Conservation (phyloP, 371 early-diverging fungal species). For the Batkoa obscura region DNA sequence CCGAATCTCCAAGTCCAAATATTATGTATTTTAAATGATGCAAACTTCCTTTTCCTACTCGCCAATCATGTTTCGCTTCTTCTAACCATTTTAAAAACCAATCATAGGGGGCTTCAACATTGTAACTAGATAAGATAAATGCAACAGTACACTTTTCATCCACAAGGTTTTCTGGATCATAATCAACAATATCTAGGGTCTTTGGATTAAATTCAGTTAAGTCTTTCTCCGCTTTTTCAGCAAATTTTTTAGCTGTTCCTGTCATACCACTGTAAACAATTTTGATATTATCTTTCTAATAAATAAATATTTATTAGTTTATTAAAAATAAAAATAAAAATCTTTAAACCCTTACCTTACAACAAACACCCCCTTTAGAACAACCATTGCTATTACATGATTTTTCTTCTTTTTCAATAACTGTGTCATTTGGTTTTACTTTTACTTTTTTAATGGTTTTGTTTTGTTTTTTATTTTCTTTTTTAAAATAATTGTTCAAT, state of each 20-base stretch:
- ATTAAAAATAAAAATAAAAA: too few relatives aligned
- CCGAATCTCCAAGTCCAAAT: slow-evolving; percentile 57
- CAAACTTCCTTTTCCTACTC: slow-evolving; percentile 36
- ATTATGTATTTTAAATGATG: slow-evolving; percentile 39
- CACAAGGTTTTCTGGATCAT: slow-evolving; percentile 47
- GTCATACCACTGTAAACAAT: slow-evolving; percentile 25
- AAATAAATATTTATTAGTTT: too few relatives aligned
- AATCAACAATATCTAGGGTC: slow-evolving; percentile 37
- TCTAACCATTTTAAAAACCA: slow-evolving; percentile 52
- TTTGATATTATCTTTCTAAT: too few relatives aligned
- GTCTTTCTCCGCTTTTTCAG: slow-evolving; percentile 15
- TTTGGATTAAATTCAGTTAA: slow-evolving; percentile 8
- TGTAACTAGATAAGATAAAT: slow-evolving; percentile 48
- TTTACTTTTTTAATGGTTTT: too few relatives aligned
- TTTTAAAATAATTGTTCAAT: too few relatives aligned
- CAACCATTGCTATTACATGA: too few relatives aligned
- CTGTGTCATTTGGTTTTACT: too few relatives aligned
- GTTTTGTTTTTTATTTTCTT: too few relatives aligned
- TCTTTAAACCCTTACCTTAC: too few relatives aligned
- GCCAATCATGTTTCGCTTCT: slow-evolving; percentile 43
- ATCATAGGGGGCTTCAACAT: slow-evolving; percentile 50
- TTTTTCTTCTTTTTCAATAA: too few relatives aligned
- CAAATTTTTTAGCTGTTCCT: slow-evolving; percentile 24
- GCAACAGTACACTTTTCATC: slow-evolving; percentile 33
- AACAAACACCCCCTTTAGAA: too few relatives aligned